Evolutionary conservation across 2,329 filamentous ascomycete species (phyloP), one percentile per base, ranked within the genome.

Genomic region (Penicillium sp.): DNA sequence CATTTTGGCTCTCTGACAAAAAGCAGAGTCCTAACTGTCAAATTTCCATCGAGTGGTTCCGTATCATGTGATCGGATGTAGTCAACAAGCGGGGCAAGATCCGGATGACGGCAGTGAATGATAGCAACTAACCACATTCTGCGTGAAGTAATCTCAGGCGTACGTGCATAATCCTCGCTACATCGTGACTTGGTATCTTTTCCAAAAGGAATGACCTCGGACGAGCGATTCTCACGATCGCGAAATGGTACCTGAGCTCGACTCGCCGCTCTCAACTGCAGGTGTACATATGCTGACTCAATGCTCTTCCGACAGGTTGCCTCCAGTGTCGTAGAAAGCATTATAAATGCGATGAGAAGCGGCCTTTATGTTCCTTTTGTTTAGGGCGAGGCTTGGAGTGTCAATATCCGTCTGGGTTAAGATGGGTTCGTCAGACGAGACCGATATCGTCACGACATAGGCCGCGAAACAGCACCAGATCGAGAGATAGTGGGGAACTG

Each of bases 301-400:
- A 5, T 38, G 10, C 2, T 13, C 33, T 0, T 19, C 17, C 42
- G 33, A 15, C 30, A 70, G 68, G 67, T 19, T 70, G 68, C 53
- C 64, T 69, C 15, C 59, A 64, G 44, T 70, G 66, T 51, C 67
- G 68, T 44, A 65, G 49, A 19, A 69, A 65, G 15, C 67, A 69
- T 49, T 53, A 66, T n/a, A 69, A 70, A 60, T 70, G 68, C 44
- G 68, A 68, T 15, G 68, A 68, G 33, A 57, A 62, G 28, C 59
- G 33, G 1, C 67, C 68, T 15, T 4, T 19, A 3, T 70, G 68
- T 35, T 63, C 66, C 1, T 64, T 62, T 9, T 70, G 68, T 40
- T 56, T 56, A 45, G 15, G 17, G 2, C 61, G 62, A 26, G 45
- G 24, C 1, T 7, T 67, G 3, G 53, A 63, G 5, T 70, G 68